These are phyloP conservation scores for Biscogniauxia marginata DNA, from an alignment of 2,329 filamentous ascomycete genomes.

Conservation along the genomic window DNA sequence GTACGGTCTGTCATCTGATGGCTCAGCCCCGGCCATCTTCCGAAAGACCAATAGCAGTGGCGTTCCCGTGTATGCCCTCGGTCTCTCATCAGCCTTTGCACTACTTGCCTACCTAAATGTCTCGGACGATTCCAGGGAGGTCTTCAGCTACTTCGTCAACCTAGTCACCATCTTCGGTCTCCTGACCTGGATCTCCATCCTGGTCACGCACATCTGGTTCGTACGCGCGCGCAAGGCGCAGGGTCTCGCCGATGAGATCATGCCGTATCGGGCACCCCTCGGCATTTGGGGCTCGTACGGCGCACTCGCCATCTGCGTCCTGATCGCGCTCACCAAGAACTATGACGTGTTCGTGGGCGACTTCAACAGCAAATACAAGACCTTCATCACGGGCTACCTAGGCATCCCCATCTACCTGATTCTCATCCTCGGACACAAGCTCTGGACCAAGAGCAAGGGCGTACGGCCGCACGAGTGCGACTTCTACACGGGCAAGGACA, in stretches of 20 bases:
- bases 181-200: constrained; percentile 66
- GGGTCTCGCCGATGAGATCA: constrained; percentile 49
- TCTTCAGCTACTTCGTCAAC: constrained; percentile 68
- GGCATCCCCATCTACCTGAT: constrained; percentile 74
- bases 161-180: constrained; percentile 66
- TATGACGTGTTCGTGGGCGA: constrained; percentile 65
- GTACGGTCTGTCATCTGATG: constrained; percentile 70
- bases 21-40: constrained; percentile 70
- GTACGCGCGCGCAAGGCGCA: constrained; percentile 62
- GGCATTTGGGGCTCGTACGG: constrained; percentile 68
- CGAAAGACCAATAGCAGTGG: constrained; percentile 68
- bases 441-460: constrained; percentile 51
- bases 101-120: constrained; percentile 70
- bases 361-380: constrained; percentile 58
- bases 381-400: constrained; percentile 74
- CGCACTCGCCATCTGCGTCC: constrained; percentile 66
- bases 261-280: constrained; percentile 69
- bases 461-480: constrained; percentile 61
- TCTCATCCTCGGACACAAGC: constrained; percentile 68
- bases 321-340: constrained; percentile 82
- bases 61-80: constrained; percentile 67
- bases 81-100: constrained; percentile 58
- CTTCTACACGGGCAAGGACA: constrained; percentile 70
- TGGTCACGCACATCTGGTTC: constrained; percentile 67
- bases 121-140: constrained; percentile 50